Evolutionary conservation across 2,329 filamentous ascomycete genomes (phyloP).

Genomic region (Talaromyces sp.): DNA sequence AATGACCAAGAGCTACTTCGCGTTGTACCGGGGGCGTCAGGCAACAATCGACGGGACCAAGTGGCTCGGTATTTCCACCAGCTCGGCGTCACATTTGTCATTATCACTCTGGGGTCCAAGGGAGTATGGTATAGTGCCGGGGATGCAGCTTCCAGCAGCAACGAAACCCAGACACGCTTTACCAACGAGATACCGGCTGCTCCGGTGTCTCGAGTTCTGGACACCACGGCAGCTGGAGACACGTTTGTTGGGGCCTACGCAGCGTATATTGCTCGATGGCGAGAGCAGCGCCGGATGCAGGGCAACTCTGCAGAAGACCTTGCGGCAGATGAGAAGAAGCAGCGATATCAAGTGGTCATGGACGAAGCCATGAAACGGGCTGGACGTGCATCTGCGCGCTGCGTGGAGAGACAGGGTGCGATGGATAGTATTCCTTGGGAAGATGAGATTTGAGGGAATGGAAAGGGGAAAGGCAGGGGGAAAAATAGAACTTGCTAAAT

Average conservation of each 20-base stretch:
- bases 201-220: conserved; percentile 68
- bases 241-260: conserved; percentile 90
- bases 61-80: conserved; percentile 59
- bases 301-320: conserved; percentile 48
- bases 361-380: conserved; percentile 41
- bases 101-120: conserved; percentile 77
- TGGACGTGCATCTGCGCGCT: conserved; percentile 38
- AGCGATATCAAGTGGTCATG: conserved; percentile 39
- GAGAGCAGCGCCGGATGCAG: conserved; percentile 36
- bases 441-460: conserved; percentile 32
- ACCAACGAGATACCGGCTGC: conserved; percentile 52
- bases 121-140: conserved; percentile 66
- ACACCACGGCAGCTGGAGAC: conserved; percentile 91
- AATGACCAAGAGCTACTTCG: conserved; percentile 29
- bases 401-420: conserved; percentile 41
- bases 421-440: conserved; percentile 46
- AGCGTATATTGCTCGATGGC: conserved; percentile 59
- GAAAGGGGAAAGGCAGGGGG: background rate
- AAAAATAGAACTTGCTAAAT: background rate
- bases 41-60: conserved; percentile 47
- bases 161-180: conserved; percentile 18
- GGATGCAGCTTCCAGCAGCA: conserved; percentile 21
- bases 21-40: conserved; percentile 26
- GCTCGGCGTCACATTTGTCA: conserved; percentile 67
- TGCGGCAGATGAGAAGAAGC: conserved; percentile 26